A percentile compares a stretch with the other conserved stretches of the same genome.
Conservation (phyloP, 148 eudicot genomes). For the Agrostemma githago region DNA sequence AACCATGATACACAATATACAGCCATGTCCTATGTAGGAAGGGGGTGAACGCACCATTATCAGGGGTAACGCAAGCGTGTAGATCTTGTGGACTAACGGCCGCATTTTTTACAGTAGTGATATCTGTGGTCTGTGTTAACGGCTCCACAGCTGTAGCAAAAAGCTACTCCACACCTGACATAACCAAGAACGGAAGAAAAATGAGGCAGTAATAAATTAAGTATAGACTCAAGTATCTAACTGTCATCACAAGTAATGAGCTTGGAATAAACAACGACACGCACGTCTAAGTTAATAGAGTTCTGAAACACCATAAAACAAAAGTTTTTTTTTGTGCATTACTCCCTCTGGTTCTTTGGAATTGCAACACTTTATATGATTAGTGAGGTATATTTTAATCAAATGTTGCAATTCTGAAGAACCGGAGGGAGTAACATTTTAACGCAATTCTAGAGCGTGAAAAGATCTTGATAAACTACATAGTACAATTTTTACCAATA, state of each 20-base stretch:
- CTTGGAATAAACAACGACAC: background rate
- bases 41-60: conserved; percentile 13
- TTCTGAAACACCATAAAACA: background rate
- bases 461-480: too few relatives aligned
- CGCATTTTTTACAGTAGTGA: conserved; percentile 36
- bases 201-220: background rate
- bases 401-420: too few relatives aligned
- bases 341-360: too few relatives aligned
- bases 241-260: background rate
- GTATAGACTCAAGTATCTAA: background rate
- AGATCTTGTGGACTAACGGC: conserved; percentile 15
- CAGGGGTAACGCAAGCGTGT: background rate
- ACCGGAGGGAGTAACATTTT: too few relatives aligned
- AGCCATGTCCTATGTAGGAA: background rate
- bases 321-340: background rate
- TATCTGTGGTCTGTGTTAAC: conserved; percentile 25
- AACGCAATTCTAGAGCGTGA: background rate
- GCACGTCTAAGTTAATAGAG: background rate
- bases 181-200: conserved; percentile 6
- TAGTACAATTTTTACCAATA: too few relatives aligned
- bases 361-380: too few relatives aligned
- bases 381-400: too few relatives aligned
- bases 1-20: background rate
- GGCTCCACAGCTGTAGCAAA: conserved; percentile 56
- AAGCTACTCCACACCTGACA: conserved; percentile 52